Evolutionary conservation across 371 early-diverging fungal species (phyloP).

Genomic region (Rhizopus stolonifer): DNA sequence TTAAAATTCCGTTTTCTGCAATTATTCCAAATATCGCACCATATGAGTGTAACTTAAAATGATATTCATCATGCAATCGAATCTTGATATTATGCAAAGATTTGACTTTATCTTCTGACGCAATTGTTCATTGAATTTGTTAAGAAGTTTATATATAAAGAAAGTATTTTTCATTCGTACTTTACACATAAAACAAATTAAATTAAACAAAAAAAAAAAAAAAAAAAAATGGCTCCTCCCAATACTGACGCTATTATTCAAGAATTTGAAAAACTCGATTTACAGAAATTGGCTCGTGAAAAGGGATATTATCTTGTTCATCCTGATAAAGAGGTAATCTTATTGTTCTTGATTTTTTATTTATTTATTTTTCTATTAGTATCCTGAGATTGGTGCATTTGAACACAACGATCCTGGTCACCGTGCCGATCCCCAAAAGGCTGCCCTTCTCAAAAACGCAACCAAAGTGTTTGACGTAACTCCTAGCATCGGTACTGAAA

Average conservation of each 20-base stretch:
- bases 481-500: constrained; percentile 69
- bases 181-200: not conserved
- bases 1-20: too few species aligned
- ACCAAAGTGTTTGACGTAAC: constrained; percentile 61
- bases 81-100: not conserved
- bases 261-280: constrained; percentile 38
- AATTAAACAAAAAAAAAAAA: constrained; percentile 1
- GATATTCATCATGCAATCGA: too few species aligned
- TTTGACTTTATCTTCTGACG: not conserved
- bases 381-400: constrained; percentile 31
- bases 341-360: not conserved
- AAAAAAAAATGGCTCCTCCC: constrained; percentile 22
- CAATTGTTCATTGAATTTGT: not conserved
- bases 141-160: not conserved
- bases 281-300: constrained; percentile 36
- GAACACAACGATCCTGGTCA: constrained; percentile 45
- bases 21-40: too few species aligned
- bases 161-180: not conserved
- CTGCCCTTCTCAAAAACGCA: constrained; percentile 55
- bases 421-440: constrained; percentile 59
- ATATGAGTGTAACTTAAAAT: too few species aligned
- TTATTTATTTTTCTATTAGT: constrained; percentile 19
- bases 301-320: constrained; percentile 41
- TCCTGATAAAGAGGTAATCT: constrained; percentile 34
- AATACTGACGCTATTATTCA: constrained; percentile 28